Conservation (phyloP, 2,329 filamentous ascomycete species). For the Boeremia exigua region DNA sequence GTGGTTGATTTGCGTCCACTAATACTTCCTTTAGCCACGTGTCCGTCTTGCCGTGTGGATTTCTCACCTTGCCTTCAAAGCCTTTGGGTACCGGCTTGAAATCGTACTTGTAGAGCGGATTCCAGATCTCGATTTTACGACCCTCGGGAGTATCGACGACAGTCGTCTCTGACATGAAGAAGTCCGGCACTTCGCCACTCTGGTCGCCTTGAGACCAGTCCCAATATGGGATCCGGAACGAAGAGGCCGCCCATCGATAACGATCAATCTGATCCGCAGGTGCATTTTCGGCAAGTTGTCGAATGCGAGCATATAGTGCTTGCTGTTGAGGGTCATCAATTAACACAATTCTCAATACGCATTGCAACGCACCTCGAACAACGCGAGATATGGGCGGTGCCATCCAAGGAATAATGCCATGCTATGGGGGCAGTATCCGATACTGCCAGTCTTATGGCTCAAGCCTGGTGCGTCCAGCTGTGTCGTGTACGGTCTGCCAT, state of each 20-base stretch:
- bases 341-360: neutral
- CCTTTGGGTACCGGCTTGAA: constrained; percentile 34
- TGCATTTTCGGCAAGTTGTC: constrained; percentile 24
- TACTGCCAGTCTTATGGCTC: constrained; percentile 39
- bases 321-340: constrained; percentile 26
- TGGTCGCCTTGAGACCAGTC: constrained; percentile 39
- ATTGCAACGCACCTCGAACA: constrained; percentile 59
- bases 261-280: constrained; percentile 23
- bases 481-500: constrained; percentile 45
- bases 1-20: constrained; percentile 33
- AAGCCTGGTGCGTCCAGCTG: constrained; percentile 40
- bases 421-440: constrained; percentile 78
- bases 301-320: constrained; percentile 36
- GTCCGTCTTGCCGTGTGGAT: too few species aligned
- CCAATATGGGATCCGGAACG: constrained; percentile 46
- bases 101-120: constrained; percentile 39
- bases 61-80: constrained; percentile 33
- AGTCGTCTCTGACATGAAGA: constrained; percentile 28
- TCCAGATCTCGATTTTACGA: constrained; percentile 22
- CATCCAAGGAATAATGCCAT: constrained; percentile 82
- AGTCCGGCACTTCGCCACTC: constrained; percentile 31
- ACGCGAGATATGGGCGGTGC: constrained; percentile 80
- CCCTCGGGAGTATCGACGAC: constrained; percentile 28
- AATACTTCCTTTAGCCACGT: neutral
- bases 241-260: constrained; percentile 34